Evolutionary conservation across 495 filamentous ascomycete species (phyloP).

Genomic region (Halenospora varia): DNA sequence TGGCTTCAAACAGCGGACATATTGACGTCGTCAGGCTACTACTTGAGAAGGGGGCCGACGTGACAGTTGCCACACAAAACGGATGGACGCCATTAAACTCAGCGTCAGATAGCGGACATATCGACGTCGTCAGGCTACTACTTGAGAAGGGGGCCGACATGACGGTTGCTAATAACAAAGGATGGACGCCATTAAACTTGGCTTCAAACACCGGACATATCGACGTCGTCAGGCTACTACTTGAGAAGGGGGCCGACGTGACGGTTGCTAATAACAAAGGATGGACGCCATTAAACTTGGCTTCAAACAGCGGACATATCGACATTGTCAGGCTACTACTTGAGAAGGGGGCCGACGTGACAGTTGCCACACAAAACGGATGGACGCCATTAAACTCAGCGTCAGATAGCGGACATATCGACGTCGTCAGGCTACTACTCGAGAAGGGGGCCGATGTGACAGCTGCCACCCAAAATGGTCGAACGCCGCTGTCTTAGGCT

Average conservation of each 20-base stretch:
- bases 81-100: not conserved
- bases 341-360: not conserved
- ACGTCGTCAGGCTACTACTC: not conserved
- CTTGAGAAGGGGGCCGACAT: slow-evolving; percentile 8
- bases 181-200: slow-evolving; percentile 91
- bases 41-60: not conserved
- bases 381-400: not conserved
- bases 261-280: slow-evolving; percentile 68
- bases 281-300: slow-evolving; percentile 91
- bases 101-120: not conserved
- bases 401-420: not conserved
- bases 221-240: slow-evolving; percentile 8
- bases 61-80: not conserved
- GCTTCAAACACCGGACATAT: slow-evolving; percentile 74
- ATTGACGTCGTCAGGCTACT: not conserved
- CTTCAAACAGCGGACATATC: slow-evolving; percentile 69
- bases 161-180: slow-evolving; percentile 66
- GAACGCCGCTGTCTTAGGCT: not conserved
- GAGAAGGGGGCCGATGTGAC: not conserved
- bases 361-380: not conserved
- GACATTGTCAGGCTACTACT: slow-evolving; percentile 13
- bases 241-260: slow-evolving; percentile 8
- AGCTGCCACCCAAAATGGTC: not conserved
- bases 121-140: slow-evolving; percentile 1
- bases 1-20: not conserved